phyloP scores from a whole-genome alignment of 345 rosid genomes.

The Eucalyptus pauciflora region DNA sequence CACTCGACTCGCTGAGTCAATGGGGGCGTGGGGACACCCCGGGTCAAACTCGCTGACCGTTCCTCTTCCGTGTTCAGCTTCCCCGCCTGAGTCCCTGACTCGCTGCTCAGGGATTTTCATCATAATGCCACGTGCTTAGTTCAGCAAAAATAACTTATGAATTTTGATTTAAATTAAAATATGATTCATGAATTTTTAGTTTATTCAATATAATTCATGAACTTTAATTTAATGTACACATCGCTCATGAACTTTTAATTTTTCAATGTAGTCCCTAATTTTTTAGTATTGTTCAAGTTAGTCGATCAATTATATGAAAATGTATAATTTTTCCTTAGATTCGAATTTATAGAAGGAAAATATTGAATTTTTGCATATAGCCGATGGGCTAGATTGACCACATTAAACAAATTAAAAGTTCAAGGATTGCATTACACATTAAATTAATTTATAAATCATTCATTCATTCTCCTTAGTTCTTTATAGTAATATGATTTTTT shows the following conservation, averaged over 20 bases:
- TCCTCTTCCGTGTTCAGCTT: not conserved
- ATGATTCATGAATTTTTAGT: too few relatives aligned
- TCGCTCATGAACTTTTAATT: too few relatives aligned
- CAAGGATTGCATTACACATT: fast-evolving
- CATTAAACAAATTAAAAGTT: fast-evolving
- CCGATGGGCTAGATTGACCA: fast-evolving
- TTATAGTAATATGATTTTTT: too few relatives aligned
- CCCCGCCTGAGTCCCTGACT: not conserved
- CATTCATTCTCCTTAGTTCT: not conserved
- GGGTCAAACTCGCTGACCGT: not conserved
- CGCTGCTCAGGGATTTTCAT: not conserved
- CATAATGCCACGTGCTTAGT: not conserved
- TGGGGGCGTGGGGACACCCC: not conserved
- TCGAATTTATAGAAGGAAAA: not conserved
- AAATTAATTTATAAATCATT: too few relatives aligned
- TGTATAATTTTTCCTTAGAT: fast-evolving
- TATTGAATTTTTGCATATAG: too few relatives aligned
- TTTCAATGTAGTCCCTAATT: fast-evolving
- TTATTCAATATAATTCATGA: too few relatives aligned
- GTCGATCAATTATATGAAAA: fast-evolving
- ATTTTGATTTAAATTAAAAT: too few relatives aligned
- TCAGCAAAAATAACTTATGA: too few relatives aligned
- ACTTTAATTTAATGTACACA: too few relatives aligned
- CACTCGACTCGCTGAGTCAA: not conserved
- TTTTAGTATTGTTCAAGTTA: too few relatives aligned